phyloP scores from a whole-genome alignment of 169 alveolate species.

The Plasmodium ovale region DNA sequence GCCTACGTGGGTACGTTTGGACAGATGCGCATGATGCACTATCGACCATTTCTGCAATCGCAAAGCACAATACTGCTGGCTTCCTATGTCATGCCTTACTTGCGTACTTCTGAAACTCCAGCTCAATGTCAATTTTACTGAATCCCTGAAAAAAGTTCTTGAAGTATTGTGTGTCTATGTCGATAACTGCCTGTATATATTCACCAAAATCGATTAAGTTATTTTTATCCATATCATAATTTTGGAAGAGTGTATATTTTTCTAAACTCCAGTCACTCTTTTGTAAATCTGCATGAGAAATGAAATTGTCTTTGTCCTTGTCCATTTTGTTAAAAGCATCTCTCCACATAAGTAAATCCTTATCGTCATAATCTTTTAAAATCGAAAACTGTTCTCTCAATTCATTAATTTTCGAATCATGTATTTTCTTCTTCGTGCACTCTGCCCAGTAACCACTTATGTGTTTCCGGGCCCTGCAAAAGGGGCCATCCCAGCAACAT shows the following conservation, averaged over 20 bases:
- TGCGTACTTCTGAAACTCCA: conserved; percentile 82
- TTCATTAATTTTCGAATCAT: conserved; percentile 72
- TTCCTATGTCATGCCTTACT: conserved; percentile 41
- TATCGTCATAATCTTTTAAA: conserved; percentile 59
- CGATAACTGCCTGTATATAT: conserved; percentile 79
- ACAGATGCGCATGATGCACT: not conserved
- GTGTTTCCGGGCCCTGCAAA: not conserved
- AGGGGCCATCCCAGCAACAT: not conserved
- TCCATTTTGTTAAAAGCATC: conserved; percentile 79
- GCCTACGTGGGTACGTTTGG: not conserved
- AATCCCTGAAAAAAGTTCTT: conserved; percentile 80
- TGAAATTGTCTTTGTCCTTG: conserved; percentile 77
- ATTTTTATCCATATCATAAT: conserved; percentile 80
- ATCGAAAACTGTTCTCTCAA: conserved; percentile 68
- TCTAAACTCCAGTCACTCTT: conserved; percentile 78
- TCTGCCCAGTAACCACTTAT: conserved; percentile 73
- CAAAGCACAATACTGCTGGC: no score
- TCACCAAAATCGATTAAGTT: conserved; percentile 83
- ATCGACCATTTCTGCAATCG: no score
- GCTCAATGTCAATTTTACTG: conserved; percentile 78
- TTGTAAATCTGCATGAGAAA: conserved; percentile 82
- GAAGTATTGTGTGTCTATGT: conserved; percentile 79
- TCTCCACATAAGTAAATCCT: conserved; percentile 77
- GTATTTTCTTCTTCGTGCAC: conserved; percentile 55
- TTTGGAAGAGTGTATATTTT: conserved; percentile 66